These are phyloP conservation scores for Zymoseptoria pseudotritici DNA, from an alignment of 2,329 filamentous ascomycete species.

Conservation along the genomic window DNA sequence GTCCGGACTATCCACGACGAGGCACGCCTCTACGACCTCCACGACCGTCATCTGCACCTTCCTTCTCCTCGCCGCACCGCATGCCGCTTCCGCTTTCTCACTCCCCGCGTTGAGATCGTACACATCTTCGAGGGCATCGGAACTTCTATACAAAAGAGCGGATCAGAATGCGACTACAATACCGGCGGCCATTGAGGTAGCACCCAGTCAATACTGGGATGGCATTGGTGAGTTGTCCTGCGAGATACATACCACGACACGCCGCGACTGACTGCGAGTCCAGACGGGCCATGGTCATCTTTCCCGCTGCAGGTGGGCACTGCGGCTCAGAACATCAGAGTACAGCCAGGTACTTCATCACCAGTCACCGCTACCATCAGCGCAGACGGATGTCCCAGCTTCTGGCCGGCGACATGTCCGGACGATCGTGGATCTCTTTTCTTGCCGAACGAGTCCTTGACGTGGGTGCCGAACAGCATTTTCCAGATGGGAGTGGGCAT, in stretches of 20 bases:
- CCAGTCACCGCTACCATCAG: conserved; percentile 25
- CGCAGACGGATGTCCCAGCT: conserved; percentile 23
- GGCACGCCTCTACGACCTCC: background rate
- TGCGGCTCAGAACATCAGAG: conserved; percentile 28
- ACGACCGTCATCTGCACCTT: background rate
- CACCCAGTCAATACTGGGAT: conserved; percentile 33
- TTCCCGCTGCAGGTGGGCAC: conserved; percentile 31
- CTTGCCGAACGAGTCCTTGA: conserved; percentile 46
- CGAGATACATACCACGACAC: background rate
- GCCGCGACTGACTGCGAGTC: conserved; percentile 1
- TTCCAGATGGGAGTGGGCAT: conserved; percentile 53
- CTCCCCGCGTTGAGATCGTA: conserved; percentile 1
- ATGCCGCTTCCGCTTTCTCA: conserved; percentile 5
- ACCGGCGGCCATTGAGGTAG: conserved; percentile 27
- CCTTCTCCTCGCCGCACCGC: background rate
- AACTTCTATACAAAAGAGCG: conserved; percentile 6
- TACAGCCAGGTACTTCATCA: conserved; percentile 27
- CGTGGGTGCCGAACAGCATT: conserved; percentile 54
- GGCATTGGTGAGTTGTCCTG: conserved; percentile 21
- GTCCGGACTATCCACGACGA: background rate
- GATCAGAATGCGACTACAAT: conserved; percentile 16
- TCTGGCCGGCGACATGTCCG: conserved; percentile 23
- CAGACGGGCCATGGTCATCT: conserved; percentile 31
- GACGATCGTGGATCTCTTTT: conserved; percentile 36
- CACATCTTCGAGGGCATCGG: background rate